A percentile compares a stretch with the other conserved stretches of the same genome.
phyloP scores from a whole-genome alignment of 1,284 basidiomycete genomes.

The Austroboletus niveus region DNA sequence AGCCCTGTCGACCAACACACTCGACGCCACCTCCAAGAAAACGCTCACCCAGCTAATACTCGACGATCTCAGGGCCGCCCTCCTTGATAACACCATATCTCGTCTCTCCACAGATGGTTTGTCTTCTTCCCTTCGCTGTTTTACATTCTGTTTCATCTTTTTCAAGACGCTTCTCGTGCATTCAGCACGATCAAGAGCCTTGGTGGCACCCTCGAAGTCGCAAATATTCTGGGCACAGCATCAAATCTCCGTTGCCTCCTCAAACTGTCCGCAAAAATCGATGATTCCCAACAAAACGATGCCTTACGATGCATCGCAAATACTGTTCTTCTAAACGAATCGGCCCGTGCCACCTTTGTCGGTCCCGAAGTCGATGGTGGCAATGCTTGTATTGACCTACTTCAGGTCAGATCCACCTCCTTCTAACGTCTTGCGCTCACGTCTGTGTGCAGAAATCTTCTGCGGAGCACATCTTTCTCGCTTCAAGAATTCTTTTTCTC shows the following conservation, averaged over 20 bases:
- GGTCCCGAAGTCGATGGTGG: conserved; percentile 61
- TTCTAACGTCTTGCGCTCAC: conserved; percentile 3
- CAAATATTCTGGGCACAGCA: conserved; percentile 56
- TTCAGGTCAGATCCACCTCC: conserved; percentile 50
- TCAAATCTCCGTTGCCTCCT: conserved; percentile 55
- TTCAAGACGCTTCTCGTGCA: conserved; percentile 59
- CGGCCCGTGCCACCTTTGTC: conserved; percentile 57
- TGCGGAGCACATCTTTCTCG: conserved; percentile 67
- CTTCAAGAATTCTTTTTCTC: conserved; percentile 74
- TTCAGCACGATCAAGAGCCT: conserved; percentile 74
- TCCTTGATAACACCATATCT: conserved; percentile 37
- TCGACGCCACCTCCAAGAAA: conserved; percentile 41
- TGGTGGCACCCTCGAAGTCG: conserved; percentile 69
- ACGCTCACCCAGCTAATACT: conserved; percentile 56
- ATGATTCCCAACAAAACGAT: conserved; percentile 42
- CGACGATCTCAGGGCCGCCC: conserved; percentile 51
- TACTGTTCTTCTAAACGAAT: conserved; percentile 65
- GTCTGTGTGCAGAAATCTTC: conserved; percentile 51
- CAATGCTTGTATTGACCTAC: conserved; percentile 49
- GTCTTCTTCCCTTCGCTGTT: conserved; percentile 15
- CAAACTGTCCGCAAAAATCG: conserved; percentile 55
- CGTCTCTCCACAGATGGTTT: conserved; percentile 55
- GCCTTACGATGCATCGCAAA: conserved; percentile 76
- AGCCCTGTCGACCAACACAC: conserved; percentile 15
- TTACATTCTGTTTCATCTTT: neutral